phyloP scores from a whole-genome alignment of 1,284 basidiomycete genomes.

The Somion occarium region DNA sequence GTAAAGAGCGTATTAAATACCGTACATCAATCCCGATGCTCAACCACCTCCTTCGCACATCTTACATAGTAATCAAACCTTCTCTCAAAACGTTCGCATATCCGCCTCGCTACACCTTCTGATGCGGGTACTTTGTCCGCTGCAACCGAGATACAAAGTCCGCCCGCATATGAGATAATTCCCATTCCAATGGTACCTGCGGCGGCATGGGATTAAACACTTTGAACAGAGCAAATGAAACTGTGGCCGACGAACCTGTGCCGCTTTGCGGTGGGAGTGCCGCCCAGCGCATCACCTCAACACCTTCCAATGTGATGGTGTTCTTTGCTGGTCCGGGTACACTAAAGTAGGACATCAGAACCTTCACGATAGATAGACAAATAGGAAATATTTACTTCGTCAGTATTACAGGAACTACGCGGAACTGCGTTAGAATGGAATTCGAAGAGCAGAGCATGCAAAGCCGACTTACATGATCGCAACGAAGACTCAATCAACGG shows the following conservation, averaged over 20 bases:
- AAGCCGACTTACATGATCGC: constrained; percentile 19
- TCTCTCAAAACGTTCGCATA: constrained; percentile 23
- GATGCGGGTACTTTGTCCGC: constrained; percentile 21
- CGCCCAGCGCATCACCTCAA: constrained; percentile 24
- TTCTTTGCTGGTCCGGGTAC: constrained; percentile 26
- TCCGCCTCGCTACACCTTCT: constrained; percentile 17
- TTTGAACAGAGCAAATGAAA: background rate
- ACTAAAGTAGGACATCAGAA: constrained; percentile 7
- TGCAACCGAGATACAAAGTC: constrained; percentile 22
- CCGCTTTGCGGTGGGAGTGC: constrained; percentile 28
- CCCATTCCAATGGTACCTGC: constrained; percentile 25
- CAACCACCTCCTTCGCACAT: constrained; percentile 21
- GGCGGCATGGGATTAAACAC: background rate
- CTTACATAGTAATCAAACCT: constrained; percentile 23
- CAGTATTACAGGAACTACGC: constrained; percentile 19
- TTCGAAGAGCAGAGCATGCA: background rate
- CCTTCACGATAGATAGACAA: too few relatives aligned
- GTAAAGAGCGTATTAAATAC: background rate
- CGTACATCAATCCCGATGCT: constrained; percentile 15
- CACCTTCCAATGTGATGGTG: constrained; percentile 21
- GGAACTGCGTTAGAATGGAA: too few relatives aligned
- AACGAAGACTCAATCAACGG: constrained; percentile 18
- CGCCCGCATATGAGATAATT: constrained; percentile 27
- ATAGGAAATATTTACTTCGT: constrained; percentile 20
- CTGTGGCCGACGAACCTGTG: constrained; percentile 15